Percentiles rank a stretch among this genome's conserved stretches.
Conservation (phyloP, 164 flowering plant species). For the Tetrastigma voinierianum region DNA sequence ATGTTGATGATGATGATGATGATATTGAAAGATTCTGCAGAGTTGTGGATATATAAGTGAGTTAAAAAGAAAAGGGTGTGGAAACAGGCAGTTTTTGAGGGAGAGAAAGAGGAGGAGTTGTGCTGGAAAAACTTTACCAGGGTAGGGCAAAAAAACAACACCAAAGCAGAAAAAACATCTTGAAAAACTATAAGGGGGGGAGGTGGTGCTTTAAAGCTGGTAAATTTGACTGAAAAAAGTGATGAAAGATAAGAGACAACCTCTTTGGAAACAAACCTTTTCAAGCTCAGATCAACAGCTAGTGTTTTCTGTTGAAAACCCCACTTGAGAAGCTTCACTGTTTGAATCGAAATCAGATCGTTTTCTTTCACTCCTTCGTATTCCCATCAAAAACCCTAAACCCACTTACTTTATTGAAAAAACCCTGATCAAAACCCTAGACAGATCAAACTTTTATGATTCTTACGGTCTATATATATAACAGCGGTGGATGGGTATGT, state of each 20-base stretch:
- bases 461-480: background rate
- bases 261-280: conserved; percentile 11
- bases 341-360: too few species aligned
- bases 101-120: background rate
- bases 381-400: background rate
- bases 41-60: background rate
- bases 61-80: background rate
- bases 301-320: background rate
- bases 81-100: background rate
- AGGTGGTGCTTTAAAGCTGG: conserved; percentile 7
- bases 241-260: conserved; percentile 7
- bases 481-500: conserved; percentile 11
- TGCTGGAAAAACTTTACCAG: background rate
- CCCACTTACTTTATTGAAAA: conserved; percentile 5
- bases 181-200: background rate
- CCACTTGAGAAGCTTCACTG: too few species aligned
- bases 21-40: background rate
- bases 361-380: too few species aligned
- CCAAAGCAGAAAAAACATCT: background rate
- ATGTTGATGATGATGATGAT: too few species aligned
- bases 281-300: background rate
- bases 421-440: conserved; percentile 17
- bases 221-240: conserved; percentile 22
- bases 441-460: background rate
- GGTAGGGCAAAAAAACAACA: background rate